Evolutionary conservation across 495 filamentous ascomycete genomes (phyloP), one percentile per base, ranked within the genome.

Genomic region (Monascus purpureus): DNA sequence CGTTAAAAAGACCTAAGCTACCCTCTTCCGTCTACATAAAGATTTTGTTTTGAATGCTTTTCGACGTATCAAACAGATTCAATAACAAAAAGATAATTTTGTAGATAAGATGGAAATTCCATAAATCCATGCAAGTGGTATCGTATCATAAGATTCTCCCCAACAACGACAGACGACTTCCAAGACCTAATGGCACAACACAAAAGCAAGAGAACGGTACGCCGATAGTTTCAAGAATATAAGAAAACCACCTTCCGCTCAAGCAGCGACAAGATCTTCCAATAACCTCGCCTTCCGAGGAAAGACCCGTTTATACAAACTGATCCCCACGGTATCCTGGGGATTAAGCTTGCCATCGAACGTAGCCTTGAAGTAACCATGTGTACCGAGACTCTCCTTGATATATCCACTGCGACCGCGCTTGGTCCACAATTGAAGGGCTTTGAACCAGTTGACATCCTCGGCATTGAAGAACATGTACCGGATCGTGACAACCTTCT

Each of bases 381-480:
- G 90, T 17, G 90, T 97, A 45, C 90, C 90, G 39, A 97, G 59
- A 42, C 76, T 68, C 64, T 97, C 90, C 64, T 93, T 93, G 57
- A 96, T 74, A 44, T 73, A 92, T 8, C 90, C 90, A 38, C 69
- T 77, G 45, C 88, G 68, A 1, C 90, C 90, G 29, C 90, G 59
- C 58, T 72, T 83, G 19, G 90, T 97, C 84, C 88, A 97, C 36
- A 97, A 59, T 40, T 85, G 86, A 49, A 97, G 57, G 2, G 87
- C 86, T 55, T 93, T 93, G 67, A 96, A 97, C 85, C 85, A 97
- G 41, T 75, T 67, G 26, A 97, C 79, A 49, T 97, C 92, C 54
- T 93, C 84, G 11, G 70, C 53, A 57, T 93, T 93, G 72, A 97
- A 97, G 67, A 97, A 97, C 90, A 97, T 96, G 68, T 96, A 96